Evolutionary conservation across 208 protist genomes (phyloP).

Genomic region (Trypanosoma boissoni): DNA sequence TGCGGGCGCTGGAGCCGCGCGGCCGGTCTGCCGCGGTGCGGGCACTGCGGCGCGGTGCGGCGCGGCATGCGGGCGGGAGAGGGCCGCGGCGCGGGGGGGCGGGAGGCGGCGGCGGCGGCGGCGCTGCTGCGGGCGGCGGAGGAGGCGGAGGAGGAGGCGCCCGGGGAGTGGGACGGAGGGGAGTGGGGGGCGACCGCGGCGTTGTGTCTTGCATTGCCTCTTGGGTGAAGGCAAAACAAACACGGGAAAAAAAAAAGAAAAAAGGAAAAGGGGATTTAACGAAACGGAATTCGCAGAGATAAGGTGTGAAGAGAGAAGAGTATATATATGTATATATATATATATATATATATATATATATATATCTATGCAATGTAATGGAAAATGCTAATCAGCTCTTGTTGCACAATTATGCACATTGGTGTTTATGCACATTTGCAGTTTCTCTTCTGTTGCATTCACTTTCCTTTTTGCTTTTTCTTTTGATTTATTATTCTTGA

Average conservation of each 20-base stretch:
- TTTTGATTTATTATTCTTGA: neutral
- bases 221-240: too few relatives aligned
- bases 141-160: neutral
- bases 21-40: neutral
- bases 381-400: neutral
- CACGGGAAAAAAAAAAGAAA: too few relatives aligned
- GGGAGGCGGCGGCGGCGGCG: neutral
- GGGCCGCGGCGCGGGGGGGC: neutral
- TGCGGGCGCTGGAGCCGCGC: neutral
- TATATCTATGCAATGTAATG: neutral
- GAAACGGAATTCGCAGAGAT: neutral
- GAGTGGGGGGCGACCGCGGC: neutral
- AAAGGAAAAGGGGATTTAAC: neutral
- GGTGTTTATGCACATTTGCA: neutral
- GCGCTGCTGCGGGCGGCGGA: slow-evolving; percentile 2
- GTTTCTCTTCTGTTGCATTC: neutral
- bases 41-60: neutral
- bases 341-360: slow-evolving; percentile 5
- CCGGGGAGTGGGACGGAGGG: neutral
- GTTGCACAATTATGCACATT: slow-evolving; percentile 3
- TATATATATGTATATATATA: slow-evolving; percentile 18
- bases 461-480: slow-evolving; percentile 6
- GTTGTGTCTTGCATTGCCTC: neutral
- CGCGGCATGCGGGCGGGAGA: neutral
- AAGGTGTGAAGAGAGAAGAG: neutral